A percentile compares a stretch with the other conserved stretches of the same genome.
Evolutionary conservation across 2,329 filamentous ascomycete species (phyloP).

Genomic region (Penicillium olsonii): DNA sequence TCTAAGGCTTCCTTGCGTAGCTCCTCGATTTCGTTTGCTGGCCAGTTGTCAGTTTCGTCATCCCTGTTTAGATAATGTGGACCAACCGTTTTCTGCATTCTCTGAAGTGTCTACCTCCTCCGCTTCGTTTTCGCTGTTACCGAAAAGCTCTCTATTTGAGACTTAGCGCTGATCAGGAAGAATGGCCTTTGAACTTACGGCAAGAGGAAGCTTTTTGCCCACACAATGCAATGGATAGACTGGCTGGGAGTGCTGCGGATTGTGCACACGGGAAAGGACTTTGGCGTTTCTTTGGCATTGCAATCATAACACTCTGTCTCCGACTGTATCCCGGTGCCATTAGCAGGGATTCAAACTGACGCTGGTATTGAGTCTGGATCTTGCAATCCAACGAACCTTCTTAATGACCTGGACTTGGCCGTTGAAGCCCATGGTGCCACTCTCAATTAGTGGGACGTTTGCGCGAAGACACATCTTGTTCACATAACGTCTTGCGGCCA

Average conservation of each 20-base stretch:
- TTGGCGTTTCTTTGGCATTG: constrained; percentile 82
- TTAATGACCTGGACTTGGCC: constrained; percentile 97
- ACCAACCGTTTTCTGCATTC: constrained; percentile 74
- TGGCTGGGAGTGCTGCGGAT: constrained; percentile 95
- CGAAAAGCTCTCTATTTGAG: constrained; percentile 72
- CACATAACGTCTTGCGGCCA: constrained; percentile 90
- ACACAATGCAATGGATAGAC: constrained; percentile 97
- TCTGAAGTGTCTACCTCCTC: constrained; percentile 76
- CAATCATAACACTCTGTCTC: constrained; percentile 96
- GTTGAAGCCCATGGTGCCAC: constrained; percentile 95
- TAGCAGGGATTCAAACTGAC: not conserved
- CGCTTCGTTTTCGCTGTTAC: constrained; percentile 82
- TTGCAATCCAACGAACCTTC: constrained; percentile 53
- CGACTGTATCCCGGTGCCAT: constrained; percentile 51
- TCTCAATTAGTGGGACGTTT: constrained; percentile 88
- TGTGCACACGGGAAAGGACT: constrained; percentile 93
- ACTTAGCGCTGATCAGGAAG: constrained; percentile 23
- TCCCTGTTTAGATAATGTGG: not conserved
- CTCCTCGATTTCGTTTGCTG: constrained; percentile 80
- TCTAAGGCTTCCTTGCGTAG: constrained; percentile 80
- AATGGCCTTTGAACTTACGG: constrained; percentile 52
- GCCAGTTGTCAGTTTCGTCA: constrained; percentile 19
- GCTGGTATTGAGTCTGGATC: not conserved
- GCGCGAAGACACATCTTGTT: constrained; percentile 97
- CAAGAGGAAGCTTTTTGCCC: constrained; percentile 95